Conservation (phyloP, 202 grass and related monocot species). For the Miscanthus sacchariflorus region DNA sequence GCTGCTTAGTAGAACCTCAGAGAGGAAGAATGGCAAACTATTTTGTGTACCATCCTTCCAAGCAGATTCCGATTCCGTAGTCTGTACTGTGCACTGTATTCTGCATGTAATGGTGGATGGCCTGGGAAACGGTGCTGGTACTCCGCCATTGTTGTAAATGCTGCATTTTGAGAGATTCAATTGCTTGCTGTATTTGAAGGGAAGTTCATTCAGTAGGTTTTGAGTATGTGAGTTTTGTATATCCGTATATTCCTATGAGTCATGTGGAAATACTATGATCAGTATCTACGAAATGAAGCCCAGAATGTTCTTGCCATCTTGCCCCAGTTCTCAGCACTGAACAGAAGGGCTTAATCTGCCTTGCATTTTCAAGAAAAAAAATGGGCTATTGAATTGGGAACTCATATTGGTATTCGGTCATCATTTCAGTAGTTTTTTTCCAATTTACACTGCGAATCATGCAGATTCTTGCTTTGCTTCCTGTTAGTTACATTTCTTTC, state of each 20-base stretch:
- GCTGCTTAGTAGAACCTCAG: conserved; percentile 23
- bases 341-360: not conserved
- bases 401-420: not conserved
- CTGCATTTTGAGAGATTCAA: conserved; percentile 10
- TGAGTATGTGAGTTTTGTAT: conserved; percentile 27
- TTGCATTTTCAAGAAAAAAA: not conserved
- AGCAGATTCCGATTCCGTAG: conserved; percentile 9
- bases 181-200: conserved; percentile 33
- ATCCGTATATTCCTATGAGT: not conserved
- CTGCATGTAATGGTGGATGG: conserved; percentile 20
- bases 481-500: conserved; percentile 8
- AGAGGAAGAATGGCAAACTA: conserved; percentile 47
- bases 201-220: conserved; percentile 39
- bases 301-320: conserved; percentile 18
- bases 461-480: conserved; percentile 29
- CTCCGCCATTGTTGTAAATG: conserved; percentile 44
- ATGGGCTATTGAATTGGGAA: not conserved
- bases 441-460: conserved; percentile 27
- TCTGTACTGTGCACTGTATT: not conserved
- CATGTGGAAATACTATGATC: conserved; percentile 29
- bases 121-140: not conserved
- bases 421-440: not conserved
- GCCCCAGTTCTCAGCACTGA: not conserved
- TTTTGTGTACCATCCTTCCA: conserved; percentile 41
- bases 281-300: not conserved